phyloP scores from a whole-genome alignment of 441 rosid genomes.

The Croton laevigatus region DNA sequence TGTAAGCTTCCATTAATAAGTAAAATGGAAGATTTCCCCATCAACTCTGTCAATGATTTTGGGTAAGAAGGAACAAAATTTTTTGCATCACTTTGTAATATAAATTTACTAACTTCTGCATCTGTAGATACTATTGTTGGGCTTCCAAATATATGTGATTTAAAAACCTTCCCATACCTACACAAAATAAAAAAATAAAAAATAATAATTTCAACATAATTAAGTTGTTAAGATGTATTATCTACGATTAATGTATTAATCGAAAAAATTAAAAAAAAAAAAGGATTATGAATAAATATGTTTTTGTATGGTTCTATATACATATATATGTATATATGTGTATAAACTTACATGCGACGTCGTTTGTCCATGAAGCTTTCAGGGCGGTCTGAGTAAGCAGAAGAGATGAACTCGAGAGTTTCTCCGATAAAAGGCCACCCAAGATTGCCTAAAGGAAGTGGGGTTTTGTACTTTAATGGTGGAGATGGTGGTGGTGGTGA shows the following conservation, averaged over 20 bases:
- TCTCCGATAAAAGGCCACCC: constrained; percentile 96
- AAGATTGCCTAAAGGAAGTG: constrained; percentile 64
- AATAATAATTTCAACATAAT: background rate
- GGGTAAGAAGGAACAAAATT: constrained; percentile 87
- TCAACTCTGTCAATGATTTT: constrained; percentile 82
- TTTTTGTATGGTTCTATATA: background rate
- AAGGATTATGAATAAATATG: too few species aligned
- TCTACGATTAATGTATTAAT: background rate
- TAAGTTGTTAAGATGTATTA: constrained; percentile 2
- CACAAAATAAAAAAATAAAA: background rate
- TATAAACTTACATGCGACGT: constrained; percentile 49
- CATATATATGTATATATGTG: background rate
- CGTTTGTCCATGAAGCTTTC: constrained; percentile 91
- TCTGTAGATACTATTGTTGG: constrained; percentile 87
- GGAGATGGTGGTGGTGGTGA: constrained; percentile 27
- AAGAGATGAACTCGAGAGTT: constrained; percentile 77
- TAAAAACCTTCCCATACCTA: constrained; percentile 94
- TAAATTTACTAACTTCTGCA: constrained; percentile 77
- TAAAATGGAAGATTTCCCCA: constrained; percentile 93
- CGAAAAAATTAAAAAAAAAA: background rate
- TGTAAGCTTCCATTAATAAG: constrained; percentile 82
- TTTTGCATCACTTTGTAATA: constrained; percentile 82
- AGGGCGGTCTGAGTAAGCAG: constrained; percentile 83
- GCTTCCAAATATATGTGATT: constrained; percentile 89
- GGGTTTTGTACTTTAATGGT: constrained; percentile 26